phyloP scores from a whole-genome alignment of 441 rosid species.

The Manihot esculenta region DNA sequence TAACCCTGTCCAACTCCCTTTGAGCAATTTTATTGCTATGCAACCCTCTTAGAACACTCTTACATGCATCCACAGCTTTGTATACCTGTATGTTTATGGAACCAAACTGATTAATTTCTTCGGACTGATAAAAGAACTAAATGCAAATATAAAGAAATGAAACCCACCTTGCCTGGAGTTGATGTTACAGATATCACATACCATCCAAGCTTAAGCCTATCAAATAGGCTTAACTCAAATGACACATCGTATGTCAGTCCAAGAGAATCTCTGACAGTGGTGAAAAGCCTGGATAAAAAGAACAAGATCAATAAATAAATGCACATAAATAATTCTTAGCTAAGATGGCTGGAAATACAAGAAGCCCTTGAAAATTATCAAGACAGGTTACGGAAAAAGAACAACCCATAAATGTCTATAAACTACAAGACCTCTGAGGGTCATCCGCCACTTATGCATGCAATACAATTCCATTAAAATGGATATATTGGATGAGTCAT shows the following conservation, averaged over 20 bases:
- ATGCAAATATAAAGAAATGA: constrained; percentile 22
- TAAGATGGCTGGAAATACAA: not conserved
- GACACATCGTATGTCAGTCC: constrained; percentile 99
- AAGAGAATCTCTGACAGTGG: constrained; percentile 96
- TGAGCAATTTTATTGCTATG: constrained; percentile 79
- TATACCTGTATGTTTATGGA: constrained; percentile 55
- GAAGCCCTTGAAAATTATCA: not conserved
- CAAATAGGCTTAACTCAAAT: constrained; percentile 94
- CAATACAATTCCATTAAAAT: not conserved
- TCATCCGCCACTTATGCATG: not conserved
- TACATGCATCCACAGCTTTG: constrained; percentile 98
- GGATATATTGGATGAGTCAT: too few relatives aligned
- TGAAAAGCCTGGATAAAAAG: constrained; percentile 75
- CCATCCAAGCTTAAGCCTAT: constrained; percentile 97
- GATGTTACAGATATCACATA: constrained; percentile 98
- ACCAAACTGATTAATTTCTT: constrained; percentile 24
- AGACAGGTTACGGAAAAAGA: not conserved
- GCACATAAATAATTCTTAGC: not conserved
- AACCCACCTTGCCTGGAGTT: constrained; percentile 85
- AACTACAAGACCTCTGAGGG: not conserved
- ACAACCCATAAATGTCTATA: not conserved
- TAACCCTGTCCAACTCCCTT: constrained; percentile 96
- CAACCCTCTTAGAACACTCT: constrained; percentile 91
- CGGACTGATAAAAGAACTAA: constrained; percentile 11
- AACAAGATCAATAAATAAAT: constrained; percentile 3